phyloP scores from a whole-genome alignment of 441 rosid species.

The Populus hybrid region DNA sequence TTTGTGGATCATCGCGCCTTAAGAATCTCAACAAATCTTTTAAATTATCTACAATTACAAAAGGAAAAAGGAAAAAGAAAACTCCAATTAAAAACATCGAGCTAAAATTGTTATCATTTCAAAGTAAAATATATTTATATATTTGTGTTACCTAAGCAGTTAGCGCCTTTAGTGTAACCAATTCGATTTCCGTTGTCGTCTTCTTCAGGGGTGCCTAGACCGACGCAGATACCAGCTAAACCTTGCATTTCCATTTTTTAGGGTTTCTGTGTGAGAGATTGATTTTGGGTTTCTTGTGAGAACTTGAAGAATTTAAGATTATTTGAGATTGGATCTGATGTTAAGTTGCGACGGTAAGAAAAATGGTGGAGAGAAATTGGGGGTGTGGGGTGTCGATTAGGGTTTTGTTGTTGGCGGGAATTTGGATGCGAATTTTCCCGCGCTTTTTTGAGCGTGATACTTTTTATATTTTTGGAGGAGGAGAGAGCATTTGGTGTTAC shows the following conservation, averaged over 20 bases:
- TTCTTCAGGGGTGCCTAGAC: slow-evolving; percentile 63
- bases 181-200: slow-evolving; percentile 48
- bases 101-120: not conserved
- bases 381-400: slow-evolving; percentile 24
- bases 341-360: not conserved
- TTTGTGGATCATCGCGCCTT: slow-evolving; percentile 87
- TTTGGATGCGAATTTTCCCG: slow-evolving; percentile 46
- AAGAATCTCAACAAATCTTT: slow-evolving; percentile 87
- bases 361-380: not conserved
- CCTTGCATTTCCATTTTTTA: slow-evolving; percentile 58
- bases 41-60: slow-evolving; percentile 50
- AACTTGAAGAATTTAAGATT: not conserved
- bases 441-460: slow-evolving; percentile 24
- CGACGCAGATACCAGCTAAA: slow-evolving; percentile 66
- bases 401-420: slow-evolving; percentile 49
- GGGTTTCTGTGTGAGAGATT: not conserved
- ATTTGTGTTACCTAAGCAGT: slow-evolving; percentile 53
- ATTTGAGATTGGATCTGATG: slow-evolving; percentile 20
- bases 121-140: no score
- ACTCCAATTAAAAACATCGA: not conserved
- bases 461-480: not conserved
- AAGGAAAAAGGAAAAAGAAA: not conserved
- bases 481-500: not conserved
- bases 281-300: not conserved
- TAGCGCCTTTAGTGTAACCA: slow-evolving; percentile 62